Percentiles rank a stretch among this genome's conserved stretches.
These are phyloP conservation scores for Phytophthora sp. DNA, from an alignment of 352 stramenopile genomes.

Conservation along the genomic window DNA sequence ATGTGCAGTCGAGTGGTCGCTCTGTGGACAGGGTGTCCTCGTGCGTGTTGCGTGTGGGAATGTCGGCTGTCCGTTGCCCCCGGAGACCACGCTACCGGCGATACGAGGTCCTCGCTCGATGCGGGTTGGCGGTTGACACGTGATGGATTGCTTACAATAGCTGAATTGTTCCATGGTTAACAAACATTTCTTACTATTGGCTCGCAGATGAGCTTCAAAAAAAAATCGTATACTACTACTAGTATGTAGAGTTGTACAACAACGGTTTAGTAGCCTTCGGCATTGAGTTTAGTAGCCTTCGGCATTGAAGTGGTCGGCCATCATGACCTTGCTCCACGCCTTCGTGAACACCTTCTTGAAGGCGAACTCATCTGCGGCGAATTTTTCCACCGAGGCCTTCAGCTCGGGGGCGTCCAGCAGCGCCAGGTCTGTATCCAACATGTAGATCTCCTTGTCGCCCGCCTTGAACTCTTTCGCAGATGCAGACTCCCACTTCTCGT, in stretches of 20 bases:
- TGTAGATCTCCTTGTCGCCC: slow-evolving; percentile 34
- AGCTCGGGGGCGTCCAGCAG: slow-evolving; percentile 34
- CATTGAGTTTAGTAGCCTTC: slow-evolving; percentile 32
- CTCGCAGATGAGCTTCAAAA: background rate
- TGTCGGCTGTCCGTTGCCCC: too few species aligned
- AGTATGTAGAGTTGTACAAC: too few species aligned
- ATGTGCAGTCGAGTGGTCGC: too few species aligned
- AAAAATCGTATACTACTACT: too few species aligned
- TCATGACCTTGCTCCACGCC: slow-evolving; percentile 36
- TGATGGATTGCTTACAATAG: too few species aligned
- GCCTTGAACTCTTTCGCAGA: slow-evolving; percentile 35
- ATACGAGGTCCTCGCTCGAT: too few species aligned
- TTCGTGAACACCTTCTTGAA: slow-evolving; percentile 33
- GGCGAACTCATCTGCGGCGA: slow-evolving; percentile 15
- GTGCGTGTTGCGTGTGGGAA: too few species aligned
- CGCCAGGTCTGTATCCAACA: slow-evolving; percentile 34
- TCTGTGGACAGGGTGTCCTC: too few species aligned
- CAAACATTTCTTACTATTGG: slow-evolving; percentile 5
- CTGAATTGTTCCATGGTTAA: too few species aligned
- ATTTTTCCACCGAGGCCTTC: slow-evolving; percentile 27
- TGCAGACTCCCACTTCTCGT: slow-evolving; percentile 29
- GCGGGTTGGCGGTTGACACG: too few species aligned
- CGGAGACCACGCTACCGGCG: too few species aligned
- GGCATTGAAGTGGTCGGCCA: slow-evolving; percentile 34
- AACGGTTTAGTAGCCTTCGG: slow-evolving; percentile 26